phyloP scores from a whole-genome alignment of 2,329 filamentous ascomycete genomes.

The Phialophora chinensis region DNA sequence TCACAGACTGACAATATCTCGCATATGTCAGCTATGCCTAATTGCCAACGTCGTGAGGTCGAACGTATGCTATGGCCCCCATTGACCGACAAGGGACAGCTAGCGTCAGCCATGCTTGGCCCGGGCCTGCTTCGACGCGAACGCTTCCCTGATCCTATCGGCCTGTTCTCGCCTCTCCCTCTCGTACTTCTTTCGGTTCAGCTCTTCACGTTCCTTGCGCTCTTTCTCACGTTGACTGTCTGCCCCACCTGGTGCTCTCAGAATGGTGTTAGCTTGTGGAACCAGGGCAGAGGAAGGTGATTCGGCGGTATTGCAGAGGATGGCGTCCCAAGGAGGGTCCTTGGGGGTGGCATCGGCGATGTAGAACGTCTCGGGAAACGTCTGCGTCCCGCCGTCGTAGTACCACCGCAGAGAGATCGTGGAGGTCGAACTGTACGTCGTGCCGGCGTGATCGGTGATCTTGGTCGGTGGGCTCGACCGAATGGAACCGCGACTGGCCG shows the following conservation, averaged over 20 bases:
- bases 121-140: slow-evolving; percentile 9
- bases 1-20: not conserved
- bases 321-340: slow-evolving; percentile 28
- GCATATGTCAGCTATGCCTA: not conserved
- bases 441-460: slow-evolving; percentile 28
- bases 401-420: slow-evolving; percentile 35
- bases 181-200: slow-evolving; percentile 25
- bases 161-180: slow-evolving; percentile 28
- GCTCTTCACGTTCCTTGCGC: slow-evolving; percentile 17
- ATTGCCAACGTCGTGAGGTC: not conserved
- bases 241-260: slow-evolving; percentile 7
- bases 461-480: slow-evolving; percentile 12
- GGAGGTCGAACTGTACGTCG: slow-evolving; percentile 21
- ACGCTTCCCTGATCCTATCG: slow-evolving; percentile 25
- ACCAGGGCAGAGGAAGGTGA: slow-evolving; percentile 6
- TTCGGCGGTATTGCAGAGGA: slow-evolving; percentile 26
- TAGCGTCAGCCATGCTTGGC: slow-evolving; percentile 14
- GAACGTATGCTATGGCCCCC: not conserved
- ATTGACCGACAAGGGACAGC: not conserved
- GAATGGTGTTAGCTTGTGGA: slow-evolving; percentile 21
- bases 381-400: slow-evolving; percentile 33
- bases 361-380: slow-evolving; percentile 34
- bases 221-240: slow-evolving; percentile 21
- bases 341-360: slow-evolving; percentile 25
- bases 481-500: slow-evolving; percentile 27